These are phyloP conservation scores for Voacanga thouarsii DNA, from an alignment of 257 asterid species.

Conservation along the genomic window DNA sequence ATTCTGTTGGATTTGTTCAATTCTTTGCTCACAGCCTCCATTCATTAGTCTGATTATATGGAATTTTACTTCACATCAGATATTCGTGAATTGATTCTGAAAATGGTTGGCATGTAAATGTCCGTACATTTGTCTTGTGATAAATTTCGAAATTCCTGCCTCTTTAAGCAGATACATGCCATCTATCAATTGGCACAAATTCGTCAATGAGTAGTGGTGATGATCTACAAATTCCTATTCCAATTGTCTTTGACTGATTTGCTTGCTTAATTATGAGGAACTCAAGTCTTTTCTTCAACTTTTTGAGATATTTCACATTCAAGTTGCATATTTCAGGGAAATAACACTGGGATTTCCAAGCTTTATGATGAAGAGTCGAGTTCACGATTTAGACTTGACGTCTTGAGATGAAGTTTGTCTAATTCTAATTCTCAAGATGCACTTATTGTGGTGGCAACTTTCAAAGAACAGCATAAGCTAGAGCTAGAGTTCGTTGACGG, in stretches of 20 bases:
- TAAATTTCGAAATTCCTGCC: not conserved
- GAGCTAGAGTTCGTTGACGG: not conserved
- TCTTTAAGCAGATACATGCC: not conserved
- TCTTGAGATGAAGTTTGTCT: conserved; percentile 26
- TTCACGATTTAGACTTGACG: conserved; percentile 60
- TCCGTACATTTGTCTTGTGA: not conserved
- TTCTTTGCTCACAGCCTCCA: not conserved
- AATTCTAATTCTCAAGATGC: not conserved
- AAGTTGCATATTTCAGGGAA: conserved; percentile 49
- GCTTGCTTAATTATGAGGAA: not conserved
- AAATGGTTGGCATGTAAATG: not conserved
- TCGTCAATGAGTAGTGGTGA: not conserved
- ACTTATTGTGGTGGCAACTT: not conserved
- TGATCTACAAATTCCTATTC: not conserved
- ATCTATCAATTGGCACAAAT: not conserved
- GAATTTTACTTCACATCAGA: not conserved
- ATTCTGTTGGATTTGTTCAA: not conserved
- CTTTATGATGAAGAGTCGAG: conserved; percentile 67
- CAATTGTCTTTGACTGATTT: not conserved
- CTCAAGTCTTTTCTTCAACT: not conserved
- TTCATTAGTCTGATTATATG: not conserved
- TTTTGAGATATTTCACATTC: not conserved
- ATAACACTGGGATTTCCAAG: conserved; percentile 72
- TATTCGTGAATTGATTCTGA: not conserved
- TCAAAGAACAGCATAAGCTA: not conserved